These are phyloP conservation scores for Tetragonia tetragonoides DNA, from an alignment of 148 eudicot genomes.

Conservation along the genomic window DNA sequence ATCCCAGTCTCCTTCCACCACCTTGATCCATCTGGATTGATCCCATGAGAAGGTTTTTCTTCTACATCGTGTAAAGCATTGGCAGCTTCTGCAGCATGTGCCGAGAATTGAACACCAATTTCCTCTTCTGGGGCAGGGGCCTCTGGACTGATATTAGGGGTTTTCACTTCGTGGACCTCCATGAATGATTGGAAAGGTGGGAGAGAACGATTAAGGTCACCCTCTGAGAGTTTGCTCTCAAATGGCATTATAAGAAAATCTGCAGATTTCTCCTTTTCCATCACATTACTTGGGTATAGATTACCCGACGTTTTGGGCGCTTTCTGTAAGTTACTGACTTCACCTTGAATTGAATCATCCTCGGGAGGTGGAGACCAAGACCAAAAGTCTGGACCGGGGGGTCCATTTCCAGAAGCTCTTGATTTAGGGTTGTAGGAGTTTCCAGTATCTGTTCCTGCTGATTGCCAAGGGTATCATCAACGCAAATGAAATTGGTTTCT, in stretches of 20 bases:
- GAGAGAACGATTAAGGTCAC: conserved; percentile 39
- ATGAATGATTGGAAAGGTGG: conserved; percentile 71
- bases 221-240: conserved; percentile 49
- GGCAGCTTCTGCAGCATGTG: conserved; percentile 77
- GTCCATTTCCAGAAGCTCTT: conserved; percentile 29
- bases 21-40: conserved; percentile 68
- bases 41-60: conserved; percentile 40
- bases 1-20: conserved; percentile 92
- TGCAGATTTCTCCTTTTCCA: conserved; percentile 54
- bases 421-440: conserved; percentile 26
- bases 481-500: not conserved
- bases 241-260: conserved; percentile 58
- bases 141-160: conserved; percentile 31
- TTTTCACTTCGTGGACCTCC: conserved; percentile 46
- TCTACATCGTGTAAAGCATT: conserved; percentile 47
- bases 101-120: conserved; percentile 49
- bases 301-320: conserved; percentile 31
- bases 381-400: conserved; percentile 94
- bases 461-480: conserved; percentile 4
- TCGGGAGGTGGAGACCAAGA: conserved; percentile 76
- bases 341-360: conserved; percentile 23
- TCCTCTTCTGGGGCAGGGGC: conserved; percentile 41
- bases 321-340: conserved; percentile 25
- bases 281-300: conserved; percentile 36
- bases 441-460: conserved; percentile 26